These are phyloP conservation scores for Peniophora sp. DNA, from an alignment of 1,284 basidiomycete species.

Conservation along the genomic window DNA sequence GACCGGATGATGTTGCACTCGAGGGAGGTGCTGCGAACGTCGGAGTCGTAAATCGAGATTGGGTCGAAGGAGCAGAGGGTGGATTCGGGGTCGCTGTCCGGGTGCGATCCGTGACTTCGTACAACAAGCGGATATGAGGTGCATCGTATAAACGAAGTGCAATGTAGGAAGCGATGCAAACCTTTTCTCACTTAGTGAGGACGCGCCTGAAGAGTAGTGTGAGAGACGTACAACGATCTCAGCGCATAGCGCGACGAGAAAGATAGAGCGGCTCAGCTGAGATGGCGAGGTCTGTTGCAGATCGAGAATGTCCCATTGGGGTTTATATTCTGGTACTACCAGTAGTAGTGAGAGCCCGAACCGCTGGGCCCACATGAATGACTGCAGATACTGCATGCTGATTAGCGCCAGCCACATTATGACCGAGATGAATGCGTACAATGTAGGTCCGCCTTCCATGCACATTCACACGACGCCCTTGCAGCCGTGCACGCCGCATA, in stretches of 20 bases:
- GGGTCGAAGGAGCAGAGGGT: no score
- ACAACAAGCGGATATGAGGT: background rate
- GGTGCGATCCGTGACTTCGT: background rate
- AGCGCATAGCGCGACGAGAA: constrained; percentile 31
- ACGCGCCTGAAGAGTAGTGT: constrained; percentile 6
- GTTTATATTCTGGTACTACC: constrained; percentile 32
- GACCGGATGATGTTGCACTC: constrained; percentile 1
- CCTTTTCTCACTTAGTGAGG: background rate
- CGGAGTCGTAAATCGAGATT: no score
- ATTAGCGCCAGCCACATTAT: background rate
- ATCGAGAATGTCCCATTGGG: constrained; percentile 30
- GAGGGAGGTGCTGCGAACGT: no score
- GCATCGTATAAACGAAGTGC: background rate
- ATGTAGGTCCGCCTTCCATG: constrained; percentile 55
- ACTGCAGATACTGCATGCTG: constrained; percentile 43
- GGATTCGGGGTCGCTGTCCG: no score
- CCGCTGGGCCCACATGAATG: constrained; percentile 47
- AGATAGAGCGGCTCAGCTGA: constrained; percentile 33
- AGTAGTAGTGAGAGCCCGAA: constrained; percentile 42
- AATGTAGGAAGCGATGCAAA: background rate
- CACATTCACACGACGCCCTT: constrained; percentile 61
- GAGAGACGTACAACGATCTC: constrained; percentile 44
- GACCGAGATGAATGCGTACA: constrained; percentile 30
- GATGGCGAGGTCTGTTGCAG: constrained; percentile 22
- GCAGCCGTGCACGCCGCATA: constrained; percentile 46